Percentiles rank a stretch among this genome's conserved stretches.
phyloP scores from a whole-genome alignment of 169 alveolate genomes.

The Plasmodium vinckei region DNA sequence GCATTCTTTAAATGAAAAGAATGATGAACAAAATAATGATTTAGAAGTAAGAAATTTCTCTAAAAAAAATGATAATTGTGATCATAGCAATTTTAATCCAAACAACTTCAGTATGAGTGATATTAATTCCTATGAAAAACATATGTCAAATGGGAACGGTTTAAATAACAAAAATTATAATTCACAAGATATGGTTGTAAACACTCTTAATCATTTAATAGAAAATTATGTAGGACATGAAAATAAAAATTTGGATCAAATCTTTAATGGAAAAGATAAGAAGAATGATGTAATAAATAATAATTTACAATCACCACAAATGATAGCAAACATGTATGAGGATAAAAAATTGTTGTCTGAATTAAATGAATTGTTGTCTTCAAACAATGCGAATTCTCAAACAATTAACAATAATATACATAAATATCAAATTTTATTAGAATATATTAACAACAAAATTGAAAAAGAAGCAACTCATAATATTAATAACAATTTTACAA shows the following conservation, averaged over 20 bases:
- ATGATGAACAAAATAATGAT: not conserved
- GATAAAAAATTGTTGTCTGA: conserved; percentile 9
- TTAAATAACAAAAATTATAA: not conserved
- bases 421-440: conserved; percentile 8
- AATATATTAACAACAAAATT: conserved; percentile 3
- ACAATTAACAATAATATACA: conserved; percentile 2
- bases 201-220: not conserved
- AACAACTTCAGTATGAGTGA: too few species aligned
- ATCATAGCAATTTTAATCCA: too few species aligned
- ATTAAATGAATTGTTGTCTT: not conserved
- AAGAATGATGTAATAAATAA: not conserved
- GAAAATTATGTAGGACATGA: not conserved
- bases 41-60: too few species aligned
- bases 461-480: not conserved
- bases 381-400: not conserved
- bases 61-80: too few species aligned
- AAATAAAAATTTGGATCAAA: not conserved
- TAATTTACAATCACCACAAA: not conserved
- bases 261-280: not conserved
- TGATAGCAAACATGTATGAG: not conserved
- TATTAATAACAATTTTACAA: not conserved
- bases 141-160: not conserved
- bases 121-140: too few species aligned
- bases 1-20: conserved; percentile 2
- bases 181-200: not conserved